Base-by-base conservation (phyloP, 345 rosid genomes). In the Rhodomyrtus tomentosa region DNA sequence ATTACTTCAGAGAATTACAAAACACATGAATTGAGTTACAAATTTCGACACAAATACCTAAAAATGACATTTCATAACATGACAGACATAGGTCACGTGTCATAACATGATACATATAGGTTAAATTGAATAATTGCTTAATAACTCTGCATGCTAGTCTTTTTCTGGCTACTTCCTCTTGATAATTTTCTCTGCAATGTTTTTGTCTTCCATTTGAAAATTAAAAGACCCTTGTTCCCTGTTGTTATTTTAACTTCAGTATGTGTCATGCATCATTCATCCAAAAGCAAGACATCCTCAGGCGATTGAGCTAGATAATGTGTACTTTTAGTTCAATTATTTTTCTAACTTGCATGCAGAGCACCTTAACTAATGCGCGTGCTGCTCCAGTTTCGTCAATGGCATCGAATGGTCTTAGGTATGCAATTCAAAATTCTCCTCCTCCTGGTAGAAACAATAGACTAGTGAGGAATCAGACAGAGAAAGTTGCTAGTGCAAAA, bases 371-470 rank as follows among this genome's bases (percentile, higher is more conserved):
- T 55, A 90, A 83, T 88, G 84, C 89, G 76, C 91, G 80, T 86
- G 29, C 89, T 85, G 88, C 93, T 90, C 90, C 95, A 85, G 93
- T 88, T 88, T 85, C 95, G 68, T 80, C 93, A 83, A 83, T 85
- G 76, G 81, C 89, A 48, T 90, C 94, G 74, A 91, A 86, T 85
- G 83, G 81, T 83, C 91, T 86, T 88, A 90, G 90, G 86, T 50
- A 14, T 36, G 73, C 87, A 83, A 83, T 83, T 21, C 91, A 84
- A 68, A 92, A 84, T 85, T 53, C 93, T 86, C 82, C 91, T 50
- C 83, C 53, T 81, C 83, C 92, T 36, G 85, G 89, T 82, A 83
- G 89, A 89, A 88, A 87, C 53, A 84, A n/a, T 87, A 87, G 87
- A 58, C 62, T 45, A 55, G 76, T 83, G 50, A 88, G 89, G 87